These are phyloP conservation scores for Phytopythium kandeliae DNA, from an alignment of 352 stramenopile species.

Conservation along the genomic window DNA sequence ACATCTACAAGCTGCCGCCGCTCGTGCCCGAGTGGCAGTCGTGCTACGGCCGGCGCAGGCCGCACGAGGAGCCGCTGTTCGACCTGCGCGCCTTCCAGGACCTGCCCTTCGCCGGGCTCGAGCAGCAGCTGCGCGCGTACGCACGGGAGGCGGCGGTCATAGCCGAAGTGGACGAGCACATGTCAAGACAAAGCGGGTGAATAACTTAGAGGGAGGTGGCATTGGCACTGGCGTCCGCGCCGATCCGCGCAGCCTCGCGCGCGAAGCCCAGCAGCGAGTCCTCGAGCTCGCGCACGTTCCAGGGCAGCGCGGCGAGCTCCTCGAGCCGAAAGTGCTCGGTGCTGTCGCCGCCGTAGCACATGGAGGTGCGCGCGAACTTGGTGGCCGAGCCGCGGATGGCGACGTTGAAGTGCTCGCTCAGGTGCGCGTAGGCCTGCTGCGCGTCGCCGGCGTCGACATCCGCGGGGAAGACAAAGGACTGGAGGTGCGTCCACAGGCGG, in stretches of 20 bases:
- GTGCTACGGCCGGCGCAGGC: conserved; percentile 41
- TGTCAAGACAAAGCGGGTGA: background rate
- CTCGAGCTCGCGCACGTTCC: conserved; percentile 6
- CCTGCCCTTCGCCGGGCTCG: conserved; percentile 19
- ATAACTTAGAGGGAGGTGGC: background rate
- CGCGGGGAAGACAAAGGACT: background rate
- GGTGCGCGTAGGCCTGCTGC: background rate
- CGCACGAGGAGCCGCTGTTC: conserved; percentile 26
- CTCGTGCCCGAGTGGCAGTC: conserved; percentile 37
- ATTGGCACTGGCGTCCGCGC: too few species aligned
- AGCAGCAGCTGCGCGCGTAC: conserved; percentile 20
- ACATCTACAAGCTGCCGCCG: conserved; percentile 32
- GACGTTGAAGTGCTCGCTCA: background rate
- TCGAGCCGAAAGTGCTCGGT: conserved; percentile 18
- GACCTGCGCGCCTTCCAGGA: conserved; percentile 16
- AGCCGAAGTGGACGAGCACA: background rate
- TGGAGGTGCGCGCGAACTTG: too few species aligned
- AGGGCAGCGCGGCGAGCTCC: conserved; percentile 14
- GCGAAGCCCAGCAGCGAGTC: background rate
- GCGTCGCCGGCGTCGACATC: background rate
- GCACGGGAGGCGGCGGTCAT: conserved; percentile 16
- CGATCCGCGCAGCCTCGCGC: background rate
- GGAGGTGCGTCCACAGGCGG: background rate
- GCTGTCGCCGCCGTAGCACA: conserved; percentile 3
- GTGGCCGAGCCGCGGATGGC: too few species aligned